Evolutionary conservation across 805 yeast species (phyloP).

Genomic region (Saturnispora hagleri): DNA sequence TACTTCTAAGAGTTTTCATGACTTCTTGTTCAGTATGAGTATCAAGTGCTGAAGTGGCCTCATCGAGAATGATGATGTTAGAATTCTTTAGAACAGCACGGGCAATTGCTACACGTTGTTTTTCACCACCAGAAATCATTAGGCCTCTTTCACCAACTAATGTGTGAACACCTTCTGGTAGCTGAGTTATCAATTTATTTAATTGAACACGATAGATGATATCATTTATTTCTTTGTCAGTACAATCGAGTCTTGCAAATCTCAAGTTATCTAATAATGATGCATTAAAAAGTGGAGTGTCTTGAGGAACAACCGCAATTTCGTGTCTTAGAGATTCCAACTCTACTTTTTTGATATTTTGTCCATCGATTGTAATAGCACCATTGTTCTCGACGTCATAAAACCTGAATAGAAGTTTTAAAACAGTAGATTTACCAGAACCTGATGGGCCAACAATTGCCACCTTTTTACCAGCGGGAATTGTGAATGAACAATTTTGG

Average conservation of each 20-base stretch:
- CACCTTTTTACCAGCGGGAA: slow-evolving; percentile 85
- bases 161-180: slow-evolving; percentile 81
- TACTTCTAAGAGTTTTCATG: slow-evolving; percentile 58
- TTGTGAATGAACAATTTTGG: slow-evolving; percentile 67
- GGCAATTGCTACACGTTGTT: slow-evolving; percentile 90
- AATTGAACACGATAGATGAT: slow-evolving; percentile 68
- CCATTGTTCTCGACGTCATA: slow-evolving; percentile 54
- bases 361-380: slow-evolving; percentile 76
- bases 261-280: slow-evolving; percentile 79
- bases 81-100: slow-evolving; percentile 79
- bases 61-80: slow-evolving; percentile 90
- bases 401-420: slow-evolving; percentile 78
- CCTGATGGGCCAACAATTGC: slow-evolving; percentile 98
- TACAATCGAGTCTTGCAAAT: slow-evolving; percentile 71
- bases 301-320: slow-evolving; percentile 95
- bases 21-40: slow-evolving; percentile 91
- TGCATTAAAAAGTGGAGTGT: slow-evolving; percentile 91
- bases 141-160: slow-evolving; percentile 96
- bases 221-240: slow-evolving; percentile 56
- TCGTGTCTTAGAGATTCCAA: slow-evolving; percentile 63
- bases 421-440: slow-evolving; percentile 86
- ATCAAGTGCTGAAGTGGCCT: slow-evolving; percentile 93
- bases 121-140: slow-evolving; percentile 99
- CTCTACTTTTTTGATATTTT: slow-evolving; percentile 68
- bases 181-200: slow-evolving; percentile 46